Evolutionary conservation across 2,329 filamentous ascomycete species (phyloP), one percentile per base, ranked within the genome.

Genomic region (Aureobasidium leucospermi): DNA sequence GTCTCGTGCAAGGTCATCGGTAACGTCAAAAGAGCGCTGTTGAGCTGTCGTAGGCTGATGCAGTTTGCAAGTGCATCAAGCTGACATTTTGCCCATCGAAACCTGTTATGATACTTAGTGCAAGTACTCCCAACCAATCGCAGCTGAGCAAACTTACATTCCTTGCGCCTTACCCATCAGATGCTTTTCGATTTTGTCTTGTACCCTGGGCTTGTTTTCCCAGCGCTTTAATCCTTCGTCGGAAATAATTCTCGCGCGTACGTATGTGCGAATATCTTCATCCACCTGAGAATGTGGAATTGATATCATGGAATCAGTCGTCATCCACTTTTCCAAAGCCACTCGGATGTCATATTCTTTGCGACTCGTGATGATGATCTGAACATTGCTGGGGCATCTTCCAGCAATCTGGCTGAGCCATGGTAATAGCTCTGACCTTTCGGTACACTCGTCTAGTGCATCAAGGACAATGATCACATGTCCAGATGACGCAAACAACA

Each of bases 231-330:
- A 23, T 15, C 32, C 45, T 2, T 29, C 16, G 9, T 34, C n/a
- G 8, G 41, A 9, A 2, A 8, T 16, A 15, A 58, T n/a, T 10
- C 6, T 48, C 10, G 39, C 10, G 3, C 10, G 11, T 9, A 59
- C 29, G 31, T 59, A 59, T 36, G 38, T 38, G n/a, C 28, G 19
- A 6, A 59, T 59, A 38, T 59, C 57, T 15, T 23, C 13, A n/a
- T 59, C 13, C 5, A 59, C 13, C 2, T 28, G n/a, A 36, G 16
- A 6, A 0, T 32, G 13, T n/a, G n/a, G 32, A n/a, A 58, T 58
- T 6, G 6, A 3, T 15, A 58, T 58, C 34, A 15, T 38, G 3
- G 41, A 4, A 8, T 31, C 34, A 23, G 19, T n/a, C 2, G 2
- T 7, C 4, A 15, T 42, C 43, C 23, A 41, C 1, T 2, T 3